Percentiles rank a stretch among this genome's conserved stretches.
Conservation (phyloP, 768 basidiomycete species). For the Dioszegia aurantiaca region DNA sequence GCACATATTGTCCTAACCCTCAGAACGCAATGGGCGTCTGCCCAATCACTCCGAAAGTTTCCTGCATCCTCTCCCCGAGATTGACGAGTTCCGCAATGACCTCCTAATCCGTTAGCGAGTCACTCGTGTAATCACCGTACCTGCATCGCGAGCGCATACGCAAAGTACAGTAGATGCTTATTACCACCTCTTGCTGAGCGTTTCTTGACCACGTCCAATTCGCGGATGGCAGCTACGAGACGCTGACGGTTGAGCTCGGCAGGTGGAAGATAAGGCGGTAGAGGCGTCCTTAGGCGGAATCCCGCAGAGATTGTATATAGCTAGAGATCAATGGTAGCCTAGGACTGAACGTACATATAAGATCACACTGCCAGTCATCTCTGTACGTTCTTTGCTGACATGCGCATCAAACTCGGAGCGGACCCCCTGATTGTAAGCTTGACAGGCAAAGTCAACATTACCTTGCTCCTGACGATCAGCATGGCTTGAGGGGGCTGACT, state of each 20-base stretch:
- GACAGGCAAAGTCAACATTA: not conserved
- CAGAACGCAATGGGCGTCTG: constrained; percentile 61
- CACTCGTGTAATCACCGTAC: constrained; percentile 33
- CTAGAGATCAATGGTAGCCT: constrained; percentile 12
- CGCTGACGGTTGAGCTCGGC: constrained; percentile 78
- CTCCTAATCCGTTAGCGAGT: constrained; percentile 56
- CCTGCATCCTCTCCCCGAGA: constrained; percentile 75
- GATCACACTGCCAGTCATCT: constrained; percentile 87
- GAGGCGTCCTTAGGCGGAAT: constrained; percentile 60
- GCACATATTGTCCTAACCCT: too few species aligned
- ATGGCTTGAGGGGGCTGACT: constrained; percentile 54
- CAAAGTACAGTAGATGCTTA: constrained; percentile 81
- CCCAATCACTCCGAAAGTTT: constrained; percentile 89
- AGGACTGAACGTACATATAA: constrained; percentile 57
- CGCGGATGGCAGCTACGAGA: constrained; percentile 77
- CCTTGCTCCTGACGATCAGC: constrained; percentile 13
- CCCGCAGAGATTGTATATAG: constrained; percentile 49
- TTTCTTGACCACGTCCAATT: constrained; percentile 81
- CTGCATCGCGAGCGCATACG: constrained; percentile 86
- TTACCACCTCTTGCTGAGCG: constrained; percentile 75
- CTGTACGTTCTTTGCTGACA: constrained; percentile 80
- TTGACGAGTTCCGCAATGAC: constrained; percentile 84
- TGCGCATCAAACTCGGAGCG: constrained; percentile 83
- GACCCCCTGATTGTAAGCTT: constrained; percentile 60
- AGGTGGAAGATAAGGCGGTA: constrained; percentile 95